Base-by-base conservation (phyloP, 2,329 filamentous ascomycete genomes). In the Fonsecaea multimorphosa region DNA sequence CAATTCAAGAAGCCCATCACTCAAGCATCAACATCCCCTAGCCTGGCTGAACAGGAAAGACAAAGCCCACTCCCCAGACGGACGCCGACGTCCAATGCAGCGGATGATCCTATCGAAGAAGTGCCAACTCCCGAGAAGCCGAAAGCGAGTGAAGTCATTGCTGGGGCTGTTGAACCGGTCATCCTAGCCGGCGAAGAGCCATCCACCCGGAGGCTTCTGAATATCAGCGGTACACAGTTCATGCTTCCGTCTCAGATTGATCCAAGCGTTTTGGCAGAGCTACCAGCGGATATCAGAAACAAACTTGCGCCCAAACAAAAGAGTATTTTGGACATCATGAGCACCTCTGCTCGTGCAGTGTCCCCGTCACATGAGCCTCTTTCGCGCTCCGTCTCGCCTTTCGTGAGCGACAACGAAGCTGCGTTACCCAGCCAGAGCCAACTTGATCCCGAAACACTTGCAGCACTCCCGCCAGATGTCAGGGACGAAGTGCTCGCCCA, bases 211-310 rank as follows among this genome's bases (percentile, higher is more conserved):
- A 69, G 57, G 49, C 66, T 89, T 1, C 80, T 97, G 24, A 96
- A 97, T 73, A 85, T 92, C 2, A 83, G 87, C 2, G 92, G 94
- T 1, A 97, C 94, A 0, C 95, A 99, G 73, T 99, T 99, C 73
- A 87, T 98, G 54, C 83, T 99, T 71, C 95, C 95, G 19, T 77
- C 78, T 0, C 91, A 97, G 71, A 85, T 91, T 1, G 95, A 99
- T 74, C 88, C 90, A 0, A 82, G 84, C n/a, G 89, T 97, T 0
- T 78, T 98, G 2, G 90, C 90, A 1, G 93, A 96, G 73, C 83
- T 99, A 2, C 94, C 94, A 0, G 83, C 83, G 34, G 92, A 96
- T 74, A 97, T 98, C 68, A 86, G 92, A 66, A 88, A 87, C 34
- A 91, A 87, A 73, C 83, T 98, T 9, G 83, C 91, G 67, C 85